Conservation (phyloP, 2,329 filamentous ascomycete species). For the Aspergillus sclerotialis region DNA sequence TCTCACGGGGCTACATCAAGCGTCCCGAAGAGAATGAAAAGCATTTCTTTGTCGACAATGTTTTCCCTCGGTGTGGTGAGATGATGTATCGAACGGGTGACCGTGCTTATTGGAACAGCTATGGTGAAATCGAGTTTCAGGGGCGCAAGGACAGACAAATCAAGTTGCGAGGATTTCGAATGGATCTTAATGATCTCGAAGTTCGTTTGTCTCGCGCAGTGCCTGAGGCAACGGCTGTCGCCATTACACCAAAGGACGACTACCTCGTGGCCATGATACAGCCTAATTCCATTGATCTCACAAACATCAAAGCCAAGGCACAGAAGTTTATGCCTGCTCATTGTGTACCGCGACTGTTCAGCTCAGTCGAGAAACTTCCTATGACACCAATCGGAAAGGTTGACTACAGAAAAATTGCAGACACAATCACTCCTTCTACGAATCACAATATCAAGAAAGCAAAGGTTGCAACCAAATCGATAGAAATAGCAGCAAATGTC, state of each 20-base stretch:
- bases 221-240: slow-evolving; percentile 1
- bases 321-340: too few species aligned
- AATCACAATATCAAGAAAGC: too few species aligned
- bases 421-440: too few species aligned
- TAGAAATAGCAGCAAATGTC: too few species aligned
- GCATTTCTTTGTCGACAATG: slow-evolving; percentile 25
- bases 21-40: slow-evolving; percentile 19
- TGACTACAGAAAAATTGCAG: too few species aligned
- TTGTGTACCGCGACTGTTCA: too few species aligned
- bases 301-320: too few species aligned
- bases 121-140: slow-evolving; percentile 32
- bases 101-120: slow-evolving; percentile 26
- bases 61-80: slow-evolving; percentile 13
- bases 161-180: slow-evolving; percentile 32
- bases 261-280: too few species aligned
- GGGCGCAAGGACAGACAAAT: slow-evolving; percentile 39
- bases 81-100: slow-evolving; percentile 41
- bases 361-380: too few species aligned
- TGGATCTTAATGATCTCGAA: slow-evolving; percentile 33
- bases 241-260: slow-evolving; percentile 1
- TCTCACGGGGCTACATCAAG: slow-evolving; percentile 37
- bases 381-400: too few species aligned
- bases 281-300: too few species aligned
- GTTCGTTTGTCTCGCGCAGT: slow-evolving; percentile 1
- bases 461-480: too few species aligned